Evolutionary conservation across 106 monocot species (phyloP), one percentile per base, ranked within the genome.

Genomic region (Dactylorhiza incarnata): DNA sequence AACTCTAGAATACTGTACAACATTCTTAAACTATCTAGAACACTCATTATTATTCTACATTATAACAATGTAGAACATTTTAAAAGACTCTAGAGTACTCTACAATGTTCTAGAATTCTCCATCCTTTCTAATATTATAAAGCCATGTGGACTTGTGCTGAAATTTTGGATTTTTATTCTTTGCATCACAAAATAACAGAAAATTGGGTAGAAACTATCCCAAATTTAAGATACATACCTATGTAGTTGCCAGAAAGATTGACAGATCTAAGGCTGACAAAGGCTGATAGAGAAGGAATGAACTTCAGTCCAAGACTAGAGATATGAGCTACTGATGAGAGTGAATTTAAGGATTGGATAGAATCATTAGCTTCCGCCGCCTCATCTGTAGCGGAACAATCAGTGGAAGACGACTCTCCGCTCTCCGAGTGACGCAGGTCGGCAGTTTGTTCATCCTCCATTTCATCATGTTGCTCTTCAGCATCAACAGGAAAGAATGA

Each of bases 161-260:
- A 37, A 37, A 37, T 37, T 37, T 37, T 2, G 37, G 0, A 3
- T 37, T 37, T 37, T 3, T 37, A 37, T 37, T 37, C 3, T 37
- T 37, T 37, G 37, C 37, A 37, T 37, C 37, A 37, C 37, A 37
- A 37, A 37, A 37, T 37, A 37, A 37, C 26, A 15, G 45, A 29
- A 72, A 24, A 19, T 19, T 45, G 24, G 43, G 14, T 26, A 29
- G 29, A 12, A 65, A 65, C 6, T 16, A 59, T 25, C 9, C 16
- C 45, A 37, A 10, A 45, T n/a, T 44, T n/a, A 1, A 6, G 46
- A n/a, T 69, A 29, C 6, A 78, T 89, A 97, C 96, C 93, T 77
- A 97, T 91, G 48, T 82, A 84, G 76, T 97, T 97, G 77, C 82
- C 84, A 13, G 93, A 94, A 17, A 97, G 82, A 79, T 97, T 97